Evolutionary conservation across 73 alveolate species (phyloP).

Genomic region (Paramecium biaurelia): DNA sequence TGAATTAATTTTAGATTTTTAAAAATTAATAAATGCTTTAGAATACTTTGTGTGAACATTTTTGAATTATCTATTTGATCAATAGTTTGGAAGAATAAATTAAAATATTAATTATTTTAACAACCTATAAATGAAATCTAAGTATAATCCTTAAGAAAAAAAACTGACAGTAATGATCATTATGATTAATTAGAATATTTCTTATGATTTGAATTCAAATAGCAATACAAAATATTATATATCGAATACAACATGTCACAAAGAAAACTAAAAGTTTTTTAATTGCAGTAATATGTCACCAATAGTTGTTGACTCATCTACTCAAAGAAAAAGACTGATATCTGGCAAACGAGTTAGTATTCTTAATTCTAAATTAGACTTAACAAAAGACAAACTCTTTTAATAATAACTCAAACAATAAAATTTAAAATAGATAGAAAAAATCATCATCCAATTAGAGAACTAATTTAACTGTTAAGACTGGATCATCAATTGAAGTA

Average conservation of each 20-base stretch:
- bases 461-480: conserved; percentile 37
- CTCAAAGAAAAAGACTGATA: not conserved
- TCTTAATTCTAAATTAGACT: not conserved
- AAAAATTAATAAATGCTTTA: not conserved
- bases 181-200: not conserved
- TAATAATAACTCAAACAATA: not conserved
- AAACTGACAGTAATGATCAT: not conserved
- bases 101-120: not conserved
- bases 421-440: not conserved
- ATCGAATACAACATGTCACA: not conserved
- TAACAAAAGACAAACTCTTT: not conserved
- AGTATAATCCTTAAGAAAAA: not conserved
- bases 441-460: not conserved
- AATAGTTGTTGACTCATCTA: not conserved
- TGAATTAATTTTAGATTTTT: not conserved
- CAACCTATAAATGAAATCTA: not conserved
- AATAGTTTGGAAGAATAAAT: not conserved
- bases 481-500: conserved; percentile 27
- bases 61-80: not conserved
- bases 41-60: not conserved
- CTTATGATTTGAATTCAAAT: not conserved
- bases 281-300: not conserved
- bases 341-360: conserved; percentile 23
- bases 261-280: not conserved
- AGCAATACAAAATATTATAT: not conserved